Conservation (phyloP, 164 flowering plant species). For the Annona squamosa region DNA sequence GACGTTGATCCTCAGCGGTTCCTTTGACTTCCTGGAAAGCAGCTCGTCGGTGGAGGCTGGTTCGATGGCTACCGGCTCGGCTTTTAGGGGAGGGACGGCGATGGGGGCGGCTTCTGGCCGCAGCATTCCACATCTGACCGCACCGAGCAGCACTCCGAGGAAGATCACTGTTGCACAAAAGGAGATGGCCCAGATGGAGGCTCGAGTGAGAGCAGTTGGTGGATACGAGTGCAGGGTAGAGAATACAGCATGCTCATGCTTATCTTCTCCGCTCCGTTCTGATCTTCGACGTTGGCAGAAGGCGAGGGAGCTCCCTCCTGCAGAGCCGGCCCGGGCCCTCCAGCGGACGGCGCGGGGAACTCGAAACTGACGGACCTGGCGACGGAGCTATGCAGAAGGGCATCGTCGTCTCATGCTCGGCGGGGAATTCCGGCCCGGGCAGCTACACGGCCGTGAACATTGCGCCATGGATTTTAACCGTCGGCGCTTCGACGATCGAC, state of each 20-base stretch:
- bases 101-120: conserved; percentile 16
- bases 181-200: conserved; percentile 29
- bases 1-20: conserved; percentile 54
- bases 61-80: conserved; percentile 24
- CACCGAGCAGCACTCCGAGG: conserved; percentile 22
- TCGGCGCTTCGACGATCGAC: conserved; percentile 85
- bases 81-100: conserved; percentile 17
- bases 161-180: conserved; percentile 23
- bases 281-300: too few species aligned
- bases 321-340: too few species aligned
- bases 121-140: conserved; percentile 24
- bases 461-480: conserved; percentile 93
- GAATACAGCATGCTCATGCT: conserved; percentile 6
- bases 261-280: too few species aligned
- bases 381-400: conserved; percentile 60
- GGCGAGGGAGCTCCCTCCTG: too few species aligned
- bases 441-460: conserved; percentile 60
- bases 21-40: conserved; percentile 36
- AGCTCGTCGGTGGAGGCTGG: conserved; percentile 29
- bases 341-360: too few species aligned
- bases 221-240: conserved; percentile 7
- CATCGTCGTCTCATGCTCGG: conserved; percentile 72
- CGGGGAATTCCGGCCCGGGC: conserved; percentile 83
- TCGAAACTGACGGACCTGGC: too few species aligned
- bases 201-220: conserved; percentile 19